These are phyloP conservation scores for Coemansia sp. DNA, from an alignment of 192 early-diverging fungal species.

Conservation along the genomic window DNA sequence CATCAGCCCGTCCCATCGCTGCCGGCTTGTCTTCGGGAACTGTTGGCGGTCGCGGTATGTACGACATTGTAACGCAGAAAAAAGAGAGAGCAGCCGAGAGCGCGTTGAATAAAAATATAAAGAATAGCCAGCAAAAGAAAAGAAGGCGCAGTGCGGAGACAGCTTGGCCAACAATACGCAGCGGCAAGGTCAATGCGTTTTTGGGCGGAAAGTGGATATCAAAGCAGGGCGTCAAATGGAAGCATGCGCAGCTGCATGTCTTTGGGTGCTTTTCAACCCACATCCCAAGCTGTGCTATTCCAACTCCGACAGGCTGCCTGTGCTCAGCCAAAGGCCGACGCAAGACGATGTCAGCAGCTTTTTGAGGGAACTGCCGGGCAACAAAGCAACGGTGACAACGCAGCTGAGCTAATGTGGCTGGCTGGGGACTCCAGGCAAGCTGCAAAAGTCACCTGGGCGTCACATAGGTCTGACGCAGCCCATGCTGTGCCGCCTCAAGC, in stretches of 20 bases:
- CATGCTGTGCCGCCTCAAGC: neutral
- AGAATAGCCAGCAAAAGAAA: constrained; percentile 6
- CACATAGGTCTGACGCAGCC: neutral
- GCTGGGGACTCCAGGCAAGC: neutral
- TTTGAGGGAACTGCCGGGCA: neutral
- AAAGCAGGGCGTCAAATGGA: neutral
- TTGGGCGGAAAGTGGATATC: constrained; percentile 1
- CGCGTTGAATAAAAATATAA: neutral
- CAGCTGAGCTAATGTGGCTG: constrained; percentile 12
- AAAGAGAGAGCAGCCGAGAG: neutral
- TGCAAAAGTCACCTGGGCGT: neutral
- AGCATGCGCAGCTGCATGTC: constrained; percentile 5
- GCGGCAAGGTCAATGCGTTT: constrained; percentile 5
- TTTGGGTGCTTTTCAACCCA: neutral
- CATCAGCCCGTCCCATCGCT: constrained; percentile 35
- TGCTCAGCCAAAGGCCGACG: too few relatives aligned
- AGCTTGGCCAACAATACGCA: constrained; percentile 2
- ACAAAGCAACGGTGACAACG: neutral
- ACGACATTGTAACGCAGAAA: constrained; percentile 22
- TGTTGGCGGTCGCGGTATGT: constrained; percentile 27
- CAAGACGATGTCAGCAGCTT: constrained; percentile 1
- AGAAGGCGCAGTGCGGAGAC: constrained; percentile 5
- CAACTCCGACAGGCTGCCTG: constrained; percentile 1
- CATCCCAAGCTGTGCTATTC: neutral
- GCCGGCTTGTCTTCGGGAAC: constrained; percentile 4